Base-by-base conservation (phyloP, 2,329 filamentous ascomycete genomes). In the Sclerotinia nivalis region DNA sequence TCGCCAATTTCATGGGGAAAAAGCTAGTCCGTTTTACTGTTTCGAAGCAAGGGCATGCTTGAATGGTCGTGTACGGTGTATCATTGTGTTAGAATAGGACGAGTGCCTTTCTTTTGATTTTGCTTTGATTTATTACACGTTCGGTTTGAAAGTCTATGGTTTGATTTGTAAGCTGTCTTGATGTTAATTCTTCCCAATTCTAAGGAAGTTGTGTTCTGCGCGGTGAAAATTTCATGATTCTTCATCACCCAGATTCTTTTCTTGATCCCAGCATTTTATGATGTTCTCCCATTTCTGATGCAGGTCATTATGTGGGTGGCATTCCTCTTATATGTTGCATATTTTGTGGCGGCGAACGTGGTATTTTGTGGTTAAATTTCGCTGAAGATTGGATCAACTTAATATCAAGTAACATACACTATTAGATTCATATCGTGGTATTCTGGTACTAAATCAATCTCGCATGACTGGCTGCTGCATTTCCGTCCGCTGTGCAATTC, bases 311-410 rank as follows among this genome's bases (percentile, higher is more conserved):
- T 55, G 31, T 25, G 55, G 28, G 6, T 62, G n/a, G 47, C 25
- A 40, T 43, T 61, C 45, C 28, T 54, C 31, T 54, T 28, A 13
- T 52, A 20, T 43, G 13, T 43, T 31, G 40, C 55, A 43, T 55
- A 25, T 65, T 56, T 65, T 47, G 37, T n/a, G 25, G 58, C 59
- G 59, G 37, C 58, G 58, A 69, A 65, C 59, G 49, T 69, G 67
- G 59, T 50, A 49, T 60, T 67, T 60, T 60, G 54, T 37, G 45
- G 45, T 47, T 60, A 28, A 55, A 49, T 49, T 59, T 10, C 20
- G 49, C 22, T 43, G 47, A 69, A 67, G 67, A 65, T 55, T 59
- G 22, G 58, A 69, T 64, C 47, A 64, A 64, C 52, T 12, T 13
- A 31, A 37, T 40, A 37, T 61, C 25, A 61, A 61, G 40, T 25